These are phyloP conservation scores for Fonsecaea multimorphosa DNA, from an alignment of 2,329 filamentous ascomycete species.

Conservation along the genomic window DNA sequence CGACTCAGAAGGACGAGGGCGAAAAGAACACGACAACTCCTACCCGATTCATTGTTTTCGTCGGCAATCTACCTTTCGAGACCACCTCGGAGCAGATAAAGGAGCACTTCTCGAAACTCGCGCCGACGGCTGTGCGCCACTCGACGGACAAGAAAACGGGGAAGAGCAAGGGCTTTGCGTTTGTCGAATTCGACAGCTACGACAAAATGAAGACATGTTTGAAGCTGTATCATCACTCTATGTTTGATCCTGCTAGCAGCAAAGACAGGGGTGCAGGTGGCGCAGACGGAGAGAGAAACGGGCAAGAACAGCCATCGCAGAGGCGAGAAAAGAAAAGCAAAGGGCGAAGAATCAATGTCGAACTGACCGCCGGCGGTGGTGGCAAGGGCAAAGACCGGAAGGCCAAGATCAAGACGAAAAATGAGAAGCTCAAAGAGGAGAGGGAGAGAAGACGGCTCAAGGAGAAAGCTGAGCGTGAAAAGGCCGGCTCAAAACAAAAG, in stretches of 20 bases:
- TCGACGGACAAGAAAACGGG: constrained; percentile 69
- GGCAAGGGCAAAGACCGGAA: constrained; percentile 76
- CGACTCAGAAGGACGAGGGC: background rate
- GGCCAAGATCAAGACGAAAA: constrained; percentile 83
- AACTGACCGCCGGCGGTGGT: constrained; percentile 85
- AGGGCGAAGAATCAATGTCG: constrained; percentile 84
- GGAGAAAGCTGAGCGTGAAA: constrained; percentile 42
- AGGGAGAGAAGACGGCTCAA: constrained; percentile 58
- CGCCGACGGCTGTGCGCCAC: constrained; percentile 73
- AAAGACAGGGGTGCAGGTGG: constrained; percentile 41
- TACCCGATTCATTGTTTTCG: constrained; percentile 75
- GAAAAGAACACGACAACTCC: constrained; percentile 3
- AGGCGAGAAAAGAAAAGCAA: constrained; percentile 43
- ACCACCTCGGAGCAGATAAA: constrained; percentile 73
- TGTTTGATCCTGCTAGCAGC: constrained; percentile 66
- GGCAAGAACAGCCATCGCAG: constrained; percentile 6
- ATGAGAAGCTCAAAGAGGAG: constrained; percentile 78
- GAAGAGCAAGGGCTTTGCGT: constrained; percentile 77
- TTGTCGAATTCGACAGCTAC: constrained; percentile 86
- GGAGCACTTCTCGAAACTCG: constrained; percentile 78
- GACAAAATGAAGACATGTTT: constrained; percentile 92
- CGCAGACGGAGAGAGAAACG: background rate
- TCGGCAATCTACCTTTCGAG: constrained; percentile 87
- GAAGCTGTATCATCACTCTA: constrained; percentile 85
- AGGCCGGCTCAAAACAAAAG: constrained; percentile 45